Evolutionary conservation across 805 yeast genomes (phyloP), one percentile per base, ranked within the genome.

Genomic region (Wickerhamomyces bovis): DNA sequence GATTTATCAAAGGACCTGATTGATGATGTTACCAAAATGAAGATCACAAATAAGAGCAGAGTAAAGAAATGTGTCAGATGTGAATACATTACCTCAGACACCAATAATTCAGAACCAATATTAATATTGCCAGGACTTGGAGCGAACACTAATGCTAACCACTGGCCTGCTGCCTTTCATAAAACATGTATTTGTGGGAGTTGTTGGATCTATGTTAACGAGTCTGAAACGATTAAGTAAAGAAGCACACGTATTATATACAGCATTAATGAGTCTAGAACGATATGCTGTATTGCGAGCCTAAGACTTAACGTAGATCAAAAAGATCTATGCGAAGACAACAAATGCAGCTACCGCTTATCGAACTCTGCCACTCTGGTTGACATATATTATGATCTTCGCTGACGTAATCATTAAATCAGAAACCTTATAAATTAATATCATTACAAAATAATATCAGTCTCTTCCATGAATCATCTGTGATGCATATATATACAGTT

Each of bases 141-240:
- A 3, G 45, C 54, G 1, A 49, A 51, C 69, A 30, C 73, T 68
- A 10, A 57, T 63, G 46, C 53, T 3, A 53, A 54, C n/a, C 60
- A 53, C 41, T 76, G 88, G 85, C 75, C 84, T 1, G 69, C 79
- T 66, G 81, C 83, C 1, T 82, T 80, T 60, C 89, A 83, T 54
- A 69, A 89, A 50, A 78, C 78, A 22, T 86, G 95, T 64, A 67
- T 85, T 31, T 86, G 95, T 63, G 94, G 94, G 0, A 85, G 87
- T 35, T 73, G 81, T 4, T 85, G 92, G 92, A 80, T 79, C 2
- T 75, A 74, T 50, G 39, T 71, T 28, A 61, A 49, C 35, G 43
- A 45, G 16, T 45, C 42, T 43, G 47, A 51, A 25, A 21, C 43
- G 33, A 18, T 19, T 40, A 13, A 9, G 22, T 38, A 30, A 41